These are phyloP conservation scores for Xylaria sp. DNA, from an alignment of 2,329 filamentous ascomycete genomes.

Conservation along the genomic window DNA sequence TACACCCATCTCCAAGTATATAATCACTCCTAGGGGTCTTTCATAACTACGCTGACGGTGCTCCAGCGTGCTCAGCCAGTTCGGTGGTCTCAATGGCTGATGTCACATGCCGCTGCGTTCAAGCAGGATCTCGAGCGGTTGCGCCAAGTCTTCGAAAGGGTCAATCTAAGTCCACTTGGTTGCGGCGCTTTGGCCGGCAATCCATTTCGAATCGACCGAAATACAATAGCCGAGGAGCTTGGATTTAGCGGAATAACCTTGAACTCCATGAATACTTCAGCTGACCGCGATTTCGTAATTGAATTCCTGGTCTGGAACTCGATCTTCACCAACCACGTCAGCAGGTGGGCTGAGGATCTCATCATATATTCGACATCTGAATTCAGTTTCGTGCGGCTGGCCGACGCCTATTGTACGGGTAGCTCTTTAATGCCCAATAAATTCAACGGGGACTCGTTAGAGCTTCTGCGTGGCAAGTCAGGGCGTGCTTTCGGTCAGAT, in stretches of 20 bases:
- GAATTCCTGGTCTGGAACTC: conserved; percentile 84
- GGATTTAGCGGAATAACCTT: conserved; percentile 74
- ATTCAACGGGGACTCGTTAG: conserved; percentile 67
- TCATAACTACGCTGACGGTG: too few relatives aligned
- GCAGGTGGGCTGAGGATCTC: conserved; percentile 84
- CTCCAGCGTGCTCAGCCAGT: conserved; percentile 78
- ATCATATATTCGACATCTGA: conserved; percentile 83
- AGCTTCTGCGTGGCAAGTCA: conserved; percentile 78
- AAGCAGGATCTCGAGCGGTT: conserved; percentile 79
- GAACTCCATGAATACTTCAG: conserved; percentile 78
- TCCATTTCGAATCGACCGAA: conserved; percentile 77
- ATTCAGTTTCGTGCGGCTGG: conserved; percentile 79
- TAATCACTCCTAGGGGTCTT: too few relatives aligned
- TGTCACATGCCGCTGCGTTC: conserved; percentile 79
- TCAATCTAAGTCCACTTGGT: conserved; percentile 74
- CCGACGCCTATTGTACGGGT: conserved; percentile 78
- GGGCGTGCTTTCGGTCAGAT: conserved; percentile 82
- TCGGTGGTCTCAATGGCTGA: conserved; percentile 83
- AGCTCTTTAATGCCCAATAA: conserved; percentile 63
- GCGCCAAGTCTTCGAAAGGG: conserved; percentile 71
- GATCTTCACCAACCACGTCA: conserved; percentile 82
- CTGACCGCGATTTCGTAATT: conserved; percentile 83
- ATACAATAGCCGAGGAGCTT: conserved; percentile 77
- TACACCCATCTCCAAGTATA: conserved; percentile 78
- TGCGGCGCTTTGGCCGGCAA: conserved; percentile 80